Conservation (phyloP, 1,284 basidiomycete genomes). For the Bondarzewia mesenterica region DNA sequence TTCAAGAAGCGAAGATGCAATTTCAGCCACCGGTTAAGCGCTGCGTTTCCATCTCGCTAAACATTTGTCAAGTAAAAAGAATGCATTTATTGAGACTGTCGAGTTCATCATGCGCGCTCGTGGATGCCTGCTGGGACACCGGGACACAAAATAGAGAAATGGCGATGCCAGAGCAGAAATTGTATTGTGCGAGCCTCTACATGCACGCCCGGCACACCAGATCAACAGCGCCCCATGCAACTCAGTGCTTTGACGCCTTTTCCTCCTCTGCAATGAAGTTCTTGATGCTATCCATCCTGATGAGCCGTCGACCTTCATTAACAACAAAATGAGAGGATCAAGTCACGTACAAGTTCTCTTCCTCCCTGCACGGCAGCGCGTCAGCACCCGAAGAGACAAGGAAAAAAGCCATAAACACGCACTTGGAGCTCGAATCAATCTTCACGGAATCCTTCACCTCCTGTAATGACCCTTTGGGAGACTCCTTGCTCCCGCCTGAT, state of each 20-base stretch:
- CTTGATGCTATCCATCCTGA: slow-evolving; percentile 57
- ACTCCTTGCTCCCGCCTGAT: slow-evolving; percentile 30
- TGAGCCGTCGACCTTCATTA: slow-evolving; percentile 28
- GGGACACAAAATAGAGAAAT: too few relatives aligned
- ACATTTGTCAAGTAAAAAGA: too few relatives aligned
- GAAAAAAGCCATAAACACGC: slow-evolving; percentile 18
- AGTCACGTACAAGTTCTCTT: slow-evolving; percentile 61
- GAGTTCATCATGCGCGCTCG: too few relatives aligned
- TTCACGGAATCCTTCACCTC: slow-evolving; percentile 55
- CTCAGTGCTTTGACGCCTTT: slow-evolving; percentile 47
- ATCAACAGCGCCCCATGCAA: too few relatives aligned
- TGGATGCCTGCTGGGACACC: too few relatives aligned
- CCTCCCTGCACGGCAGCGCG: slow-evolving; percentile 38
- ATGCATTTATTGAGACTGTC: too few relatives aligned
- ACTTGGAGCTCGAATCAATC: slow-evolving; percentile 59
- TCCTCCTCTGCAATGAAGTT: slow-evolving; percentile 74
- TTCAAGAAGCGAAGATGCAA: too few relatives aligned
- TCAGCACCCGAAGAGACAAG: not conserved
- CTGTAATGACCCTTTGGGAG: slow-evolving; percentile 35
- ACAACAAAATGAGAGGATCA: slow-evolving; percentile 7
- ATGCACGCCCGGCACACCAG: not conserved
- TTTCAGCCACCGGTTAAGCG: too few relatives aligned
- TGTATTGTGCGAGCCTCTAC: not conserved
- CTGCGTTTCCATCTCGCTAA: too few relatives aligned
- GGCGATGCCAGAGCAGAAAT: too few relatives aligned